These are phyloP conservation scores for Suillus hirtellus DNA, from an alignment of 768 basidiomycete species.

Conservation along the genomic window DNA sequence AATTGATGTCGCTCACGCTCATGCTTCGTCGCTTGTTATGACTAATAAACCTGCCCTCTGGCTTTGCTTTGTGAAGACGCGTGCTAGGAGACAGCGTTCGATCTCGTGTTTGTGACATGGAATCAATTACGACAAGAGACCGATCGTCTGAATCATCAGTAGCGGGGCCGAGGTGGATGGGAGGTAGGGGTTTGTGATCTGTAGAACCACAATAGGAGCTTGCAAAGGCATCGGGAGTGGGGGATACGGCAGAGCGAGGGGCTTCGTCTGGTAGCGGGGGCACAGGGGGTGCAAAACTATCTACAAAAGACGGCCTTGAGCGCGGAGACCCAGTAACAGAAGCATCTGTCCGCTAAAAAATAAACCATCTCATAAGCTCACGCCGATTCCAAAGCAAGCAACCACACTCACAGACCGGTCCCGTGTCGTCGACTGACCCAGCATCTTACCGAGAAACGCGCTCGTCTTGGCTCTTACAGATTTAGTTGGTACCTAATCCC, in stretches of 20 bases:
- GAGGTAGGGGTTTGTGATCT: slow-evolving; percentile 64
- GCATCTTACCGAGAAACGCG: slow-evolving; percentile 78
- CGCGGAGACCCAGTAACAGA: slow-evolving; percentile 31
- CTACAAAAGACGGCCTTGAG: slow-evolving; percentile 31
- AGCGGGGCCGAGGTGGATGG: slow-evolving; percentile 43
- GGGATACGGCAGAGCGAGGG: slow-evolving; percentile 42
- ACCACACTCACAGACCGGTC: slow-evolving; percentile 62
- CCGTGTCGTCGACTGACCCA: slow-evolving; percentile 62
- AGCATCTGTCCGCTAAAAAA: slow-evolving; percentile 56
- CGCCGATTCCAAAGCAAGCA: neutral
- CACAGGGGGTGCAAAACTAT: slow-evolving; percentile 41
- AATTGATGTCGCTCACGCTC: slow-evolving; percentile 69
- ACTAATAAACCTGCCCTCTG: slow-evolving; percentile 31
- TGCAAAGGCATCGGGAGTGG: slow-evolving; percentile 54
- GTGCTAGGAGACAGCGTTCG: slow-evolving; percentile 34
- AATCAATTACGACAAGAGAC: slow-evolving; percentile 60
- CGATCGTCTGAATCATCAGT: slow-evolving; percentile 50
- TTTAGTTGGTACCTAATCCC: slow-evolving; percentile 49
- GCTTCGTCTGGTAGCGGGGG: slow-evolving; percentile 49
- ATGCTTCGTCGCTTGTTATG: slow-evolving; percentile 63
- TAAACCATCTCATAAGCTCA: neutral
- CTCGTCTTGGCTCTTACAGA: slow-evolving; percentile 79
- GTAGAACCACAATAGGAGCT: slow-evolving; percentile 34
- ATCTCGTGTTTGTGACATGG: slow-evolving; percentile 39
- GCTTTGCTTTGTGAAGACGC: slow-evolving; percentile 25